These are phyloP conservation scores for Cladophialophora psammophila DNA, from an alignment of 2,329 filamentous ascomycete genomes.

Conservation along the genomic window DNA sequence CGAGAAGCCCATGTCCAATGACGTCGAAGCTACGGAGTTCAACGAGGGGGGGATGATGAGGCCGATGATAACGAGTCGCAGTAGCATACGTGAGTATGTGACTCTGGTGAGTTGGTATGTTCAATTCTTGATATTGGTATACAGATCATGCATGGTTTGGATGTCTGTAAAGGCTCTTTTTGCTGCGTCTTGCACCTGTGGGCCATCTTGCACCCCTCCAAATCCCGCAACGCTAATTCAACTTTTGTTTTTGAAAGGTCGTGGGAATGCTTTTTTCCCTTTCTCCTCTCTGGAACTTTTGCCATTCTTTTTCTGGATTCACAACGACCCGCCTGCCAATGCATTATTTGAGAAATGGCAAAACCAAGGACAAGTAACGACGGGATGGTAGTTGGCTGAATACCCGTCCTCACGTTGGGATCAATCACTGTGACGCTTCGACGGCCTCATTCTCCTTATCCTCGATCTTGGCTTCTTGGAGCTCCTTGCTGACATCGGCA, in stretches of 20 bases:
- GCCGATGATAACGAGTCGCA: background rate
- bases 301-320: background rate
- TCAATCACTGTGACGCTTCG: conserved; percentile 19
- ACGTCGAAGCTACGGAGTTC: conserved; percentile 4
- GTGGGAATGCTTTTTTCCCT: background rate
- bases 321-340: background rate
- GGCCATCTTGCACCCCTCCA: background rate
- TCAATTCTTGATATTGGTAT: background rate
- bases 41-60: background rate
- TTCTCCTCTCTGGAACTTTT: background rate
- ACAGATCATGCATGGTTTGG: background rate
- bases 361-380: background rate
- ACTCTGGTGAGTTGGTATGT: background rate
- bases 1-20: background rate
- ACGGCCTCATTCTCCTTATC: conserved; percentile 47
- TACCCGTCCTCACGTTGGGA: background rate
- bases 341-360: background rate
- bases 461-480: conserved; percentile 68
- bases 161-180: background rate
- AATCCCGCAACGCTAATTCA: conserved; percentile 5
- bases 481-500: conserved; percentile 65
- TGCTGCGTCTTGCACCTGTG: conserved; percentile 38
- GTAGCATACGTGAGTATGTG: too few relatives aligned
- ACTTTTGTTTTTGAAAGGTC: background rate
- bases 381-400: background rate